Evolutionary conservation across 169 alveolate genomes (phyloP).

Genomic region (Amoebophrya sp.): DNA sequence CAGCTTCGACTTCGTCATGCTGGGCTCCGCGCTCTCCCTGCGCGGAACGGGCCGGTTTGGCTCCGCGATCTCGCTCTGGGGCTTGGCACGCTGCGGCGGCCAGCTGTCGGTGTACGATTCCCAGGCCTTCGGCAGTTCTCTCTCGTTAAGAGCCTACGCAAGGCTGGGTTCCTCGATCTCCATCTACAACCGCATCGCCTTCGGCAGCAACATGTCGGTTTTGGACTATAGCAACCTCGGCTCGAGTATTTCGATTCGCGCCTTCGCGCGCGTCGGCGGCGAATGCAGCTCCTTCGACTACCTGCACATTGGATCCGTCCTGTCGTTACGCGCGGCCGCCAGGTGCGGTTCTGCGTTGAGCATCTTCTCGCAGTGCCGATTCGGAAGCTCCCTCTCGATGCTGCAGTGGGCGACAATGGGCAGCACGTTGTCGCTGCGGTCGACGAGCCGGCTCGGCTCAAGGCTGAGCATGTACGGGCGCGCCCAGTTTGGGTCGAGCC

Average conservation of each 20-base stretch:
- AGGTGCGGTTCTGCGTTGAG: background rate
- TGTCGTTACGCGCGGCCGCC: background rate
- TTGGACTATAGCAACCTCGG: background rate
- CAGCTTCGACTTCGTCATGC: background rate
- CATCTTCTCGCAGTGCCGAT: background rate
- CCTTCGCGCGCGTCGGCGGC: background rate
- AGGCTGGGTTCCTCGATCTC: background rate
- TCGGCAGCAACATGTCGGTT: conserved; percentile 1
- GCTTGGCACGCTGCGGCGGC: background rate
- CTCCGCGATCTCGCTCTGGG: background rate
- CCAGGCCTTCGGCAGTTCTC: background rate
- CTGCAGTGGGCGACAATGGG: background rate
- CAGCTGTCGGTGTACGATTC: background rate
- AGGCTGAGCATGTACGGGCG: background rate
- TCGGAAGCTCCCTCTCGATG: background rate
- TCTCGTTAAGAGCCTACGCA: background rate
- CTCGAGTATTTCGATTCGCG: background rate
- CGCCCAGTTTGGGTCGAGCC: background rate
- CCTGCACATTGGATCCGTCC: background rate
- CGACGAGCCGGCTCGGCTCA: background rate
- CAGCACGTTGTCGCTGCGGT: background rate
- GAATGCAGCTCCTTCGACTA: background rate
- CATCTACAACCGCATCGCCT: background rate
- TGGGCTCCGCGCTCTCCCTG: background rate
- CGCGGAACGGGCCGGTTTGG: background rate